Conservation (phyloP, 352 stramenopile species). For the Pythium grandisporangium region DNA sequence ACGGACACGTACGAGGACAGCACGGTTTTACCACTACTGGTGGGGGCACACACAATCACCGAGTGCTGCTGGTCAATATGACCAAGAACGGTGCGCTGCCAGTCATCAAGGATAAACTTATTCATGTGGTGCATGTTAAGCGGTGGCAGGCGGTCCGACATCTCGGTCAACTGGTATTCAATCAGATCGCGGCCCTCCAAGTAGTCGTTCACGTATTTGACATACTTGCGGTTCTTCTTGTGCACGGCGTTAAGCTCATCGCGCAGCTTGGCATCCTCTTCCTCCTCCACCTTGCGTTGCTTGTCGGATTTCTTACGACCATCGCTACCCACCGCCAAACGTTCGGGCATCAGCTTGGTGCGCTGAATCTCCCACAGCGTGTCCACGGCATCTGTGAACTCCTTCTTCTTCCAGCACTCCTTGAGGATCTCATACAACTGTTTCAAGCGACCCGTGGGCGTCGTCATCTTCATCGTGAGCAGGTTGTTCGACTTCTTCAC, state of each 20-base stretch:
- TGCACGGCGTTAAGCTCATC: conserved; percentile 59
- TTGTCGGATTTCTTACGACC: conserved; percentile 64
- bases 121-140: conserved; percentile 89
- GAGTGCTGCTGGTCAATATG: conserved; percentile 94
- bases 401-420: conserved; percentile 78
- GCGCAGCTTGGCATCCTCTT: conserved; percentile 64
- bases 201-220: conserved; percentile 68
- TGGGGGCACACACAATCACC: conserved; percentile 97
- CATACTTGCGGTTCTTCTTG: conserved; percentile 86
- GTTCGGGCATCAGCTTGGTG: conserved; percentile 45
- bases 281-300: conserved; percentile 55
- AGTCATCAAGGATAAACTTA: conserved; percentile 94
- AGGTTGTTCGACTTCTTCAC: conserved; percentile 79
- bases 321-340: conserved; percentile 21
- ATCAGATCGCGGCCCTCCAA: conserved; percentile 66
- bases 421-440: conserved; percentile 82
- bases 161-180: conserved; percentile 81
- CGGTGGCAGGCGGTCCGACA: conserved; percentile 75
- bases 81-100: conserved; percentile 94
- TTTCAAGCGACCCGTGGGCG: conserved; percentile 67
- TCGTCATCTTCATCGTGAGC: conserved; percentile 83
- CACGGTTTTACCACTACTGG: conserved; percentile 96
- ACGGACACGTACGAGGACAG: conserved; percentile 81
- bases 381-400: conserved; percentile 78
- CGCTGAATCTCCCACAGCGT: conserved; percentile 85